Evolutionary conservation across 441 rosid genomes (phyloP).

Genomic region (Omphalea diandra): DNA sequence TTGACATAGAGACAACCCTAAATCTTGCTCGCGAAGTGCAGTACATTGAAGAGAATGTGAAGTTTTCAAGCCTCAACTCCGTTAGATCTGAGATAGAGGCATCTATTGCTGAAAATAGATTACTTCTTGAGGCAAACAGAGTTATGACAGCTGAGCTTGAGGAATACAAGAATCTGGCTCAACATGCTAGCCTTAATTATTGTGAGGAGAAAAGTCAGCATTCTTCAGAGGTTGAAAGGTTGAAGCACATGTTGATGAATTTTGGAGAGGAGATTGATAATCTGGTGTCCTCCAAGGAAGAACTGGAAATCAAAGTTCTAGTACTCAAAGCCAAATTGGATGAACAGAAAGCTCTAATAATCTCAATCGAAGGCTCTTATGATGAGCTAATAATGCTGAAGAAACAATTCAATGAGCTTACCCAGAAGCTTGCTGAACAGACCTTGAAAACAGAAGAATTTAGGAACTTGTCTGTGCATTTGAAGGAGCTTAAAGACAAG

Average conservation of each 20-base stretch:
- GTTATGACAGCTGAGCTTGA: conserved; percentile 47
- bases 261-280: conserved; percentile 60
- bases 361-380: conserved; percentile 31
- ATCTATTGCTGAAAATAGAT: conserved; percentile 47
- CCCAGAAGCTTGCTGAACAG: conserved; percentile 77
- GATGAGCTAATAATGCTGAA: conserved; percentile 47
- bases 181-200: conserved; percentile 31
- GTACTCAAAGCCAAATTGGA: conserved; percentile 56
- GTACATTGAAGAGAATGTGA: conserved; percentile 59
- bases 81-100: conserved; percentile 65
- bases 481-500: conserved; percentile 90
- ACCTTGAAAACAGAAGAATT: conserved; percentile 86
- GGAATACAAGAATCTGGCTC: conserved; percentile 39
- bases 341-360: conserved; percentile 49
- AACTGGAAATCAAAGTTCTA: conserved; percentile 50
- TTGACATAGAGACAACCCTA: conserved; percentile 48
- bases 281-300: conserved; percentile 56
- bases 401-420: conserved; percentile 57
- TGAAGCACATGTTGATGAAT: conserved; percentile 43
- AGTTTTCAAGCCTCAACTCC: conserved; percentile 45
- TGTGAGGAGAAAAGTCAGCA: conserved; percentile 39
- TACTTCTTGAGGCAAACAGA: conserved; percentile 43
- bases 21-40: conserved; percentile 54
- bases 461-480: conserved; percentile 73
- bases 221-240: conserved; percentile 49